phyloP scores from a whole-genome alignment of 1,284 basidiomycete species.

The Cryptococcus sp. region DNA sequence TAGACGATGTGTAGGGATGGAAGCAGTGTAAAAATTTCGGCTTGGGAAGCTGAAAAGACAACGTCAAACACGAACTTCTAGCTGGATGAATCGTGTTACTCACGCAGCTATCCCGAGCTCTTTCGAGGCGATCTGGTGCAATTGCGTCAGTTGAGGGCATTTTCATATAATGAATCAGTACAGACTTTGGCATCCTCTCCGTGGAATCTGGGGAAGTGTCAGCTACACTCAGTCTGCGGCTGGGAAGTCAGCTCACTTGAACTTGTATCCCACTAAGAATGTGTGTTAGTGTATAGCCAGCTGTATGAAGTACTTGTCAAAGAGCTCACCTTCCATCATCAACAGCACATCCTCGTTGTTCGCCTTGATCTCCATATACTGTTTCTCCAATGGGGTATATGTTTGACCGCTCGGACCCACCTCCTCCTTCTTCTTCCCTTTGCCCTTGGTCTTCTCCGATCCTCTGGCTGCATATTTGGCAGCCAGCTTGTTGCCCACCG shows the following conservation, averaged over 20 bases:
- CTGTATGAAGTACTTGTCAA: background rate
- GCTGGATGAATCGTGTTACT: constrained; percentile 12
- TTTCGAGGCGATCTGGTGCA: constrained; percentile 67
- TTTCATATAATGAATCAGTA: no score
- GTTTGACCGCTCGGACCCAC: constrained; percentile 74
- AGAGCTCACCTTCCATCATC: constrained; percentile 66
- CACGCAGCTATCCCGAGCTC: constrained; percentile 73
- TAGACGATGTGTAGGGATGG: constrained; percentile 77
- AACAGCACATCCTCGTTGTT: constrained; percentile 74
- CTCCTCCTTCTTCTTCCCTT: constrained; percentile 57
- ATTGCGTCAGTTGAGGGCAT: constrained; percentile 2
- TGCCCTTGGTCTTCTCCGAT: constrained; percentile 32
- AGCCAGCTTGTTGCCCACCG: constrained; percentile 27
- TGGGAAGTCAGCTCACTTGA: constrained; percentile 53
- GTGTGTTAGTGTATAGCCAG: constrained; percentile 8
- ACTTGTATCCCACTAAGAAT: constrained; percentile 73
- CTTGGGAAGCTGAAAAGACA: constrained; percentile 59
- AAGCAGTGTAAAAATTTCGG: constrained; percentile 79
- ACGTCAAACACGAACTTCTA: background rate
- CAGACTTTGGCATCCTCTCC: constrained; percentile 81
- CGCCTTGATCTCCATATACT: constrained; percentile 71
- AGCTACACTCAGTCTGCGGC: constrained; percentile 11
- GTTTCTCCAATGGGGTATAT: constrained; percentile 81
- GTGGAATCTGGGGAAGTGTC: constrained; percentile 62
- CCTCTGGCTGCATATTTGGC: constrained; percentile 42